Percentiles rank a stretch among this genome's conserved stretches.
Evolutionary conservation across 257 asterid genomes (phyloP).

Genomic region (Petrea volubilis): DNA sequence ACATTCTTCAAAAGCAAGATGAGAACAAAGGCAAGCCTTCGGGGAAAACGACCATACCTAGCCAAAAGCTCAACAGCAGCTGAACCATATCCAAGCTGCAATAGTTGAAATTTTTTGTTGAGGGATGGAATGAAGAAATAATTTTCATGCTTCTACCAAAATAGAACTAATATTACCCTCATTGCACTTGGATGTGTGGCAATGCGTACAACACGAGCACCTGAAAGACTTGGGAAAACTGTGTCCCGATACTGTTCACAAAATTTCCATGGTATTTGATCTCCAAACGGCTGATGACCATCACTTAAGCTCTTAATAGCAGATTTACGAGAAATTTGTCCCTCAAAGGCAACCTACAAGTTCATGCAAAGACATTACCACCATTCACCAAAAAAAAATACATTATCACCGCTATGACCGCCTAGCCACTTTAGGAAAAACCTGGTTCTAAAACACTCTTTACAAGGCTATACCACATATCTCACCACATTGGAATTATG

Average conservation of each 20-base stretch:
- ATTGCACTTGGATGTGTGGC: conserved; percentile 97
- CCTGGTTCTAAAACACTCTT: background rate
- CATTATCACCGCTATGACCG: too few relatives aligned
- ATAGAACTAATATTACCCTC: conserved; percentile 59
- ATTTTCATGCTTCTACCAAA: background rate
- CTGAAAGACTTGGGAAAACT: conserved; percentile 83
- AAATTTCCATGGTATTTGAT: conserved; percentile 96
- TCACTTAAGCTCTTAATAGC: conserved; percentile 62
- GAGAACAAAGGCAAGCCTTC: conserved; percentile 13
- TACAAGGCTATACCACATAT: conserved; percentile 4
- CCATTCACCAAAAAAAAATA: too few relatives aligned
- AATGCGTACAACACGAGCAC: conserved; percentile 95
- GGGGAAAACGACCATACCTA: conserved; percentile 46
- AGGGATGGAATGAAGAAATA: conserved; percentile 13
- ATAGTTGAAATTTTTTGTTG: conserved; percentile 17
- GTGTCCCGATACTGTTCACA: conserved; percentile 76
- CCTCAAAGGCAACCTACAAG: conserved; percentile 78
- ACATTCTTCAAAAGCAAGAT: background rate
- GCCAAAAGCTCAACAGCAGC: conserved; percentile 77
- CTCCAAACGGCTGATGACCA: conserved; percentile 84
- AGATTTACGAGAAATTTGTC: conserved; percentile 82
- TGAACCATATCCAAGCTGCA: conserved; percentile 93
- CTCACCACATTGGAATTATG: background rate
- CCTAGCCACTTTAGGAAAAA: background rate
- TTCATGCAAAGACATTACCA: conserved; percentile 11